Evolutionary conservation across 768 basidiomycete species (phyloP), one percentile per base, ranked within the genome.

Genomic region (Pisolithus orientalis): DNA sequence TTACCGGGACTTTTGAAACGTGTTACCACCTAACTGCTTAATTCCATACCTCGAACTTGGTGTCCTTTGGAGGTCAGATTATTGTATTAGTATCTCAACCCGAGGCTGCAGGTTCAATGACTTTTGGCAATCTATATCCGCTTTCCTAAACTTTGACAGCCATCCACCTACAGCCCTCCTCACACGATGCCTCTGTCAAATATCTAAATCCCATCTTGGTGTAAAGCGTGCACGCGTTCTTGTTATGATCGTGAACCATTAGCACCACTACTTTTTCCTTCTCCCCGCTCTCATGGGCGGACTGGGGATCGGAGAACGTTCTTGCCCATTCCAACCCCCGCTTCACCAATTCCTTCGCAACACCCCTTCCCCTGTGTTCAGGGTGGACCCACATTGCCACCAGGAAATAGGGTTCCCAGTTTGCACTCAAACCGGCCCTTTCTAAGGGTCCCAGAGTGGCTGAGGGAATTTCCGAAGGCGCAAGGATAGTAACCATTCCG

Each of bases 121-220:
- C 21, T 2, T 21, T 21, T 21, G 21, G 21, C 21, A 21, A 21
- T 21, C 21, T 21, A 21, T 21, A 21, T 21, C 21, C 21, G 21
- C 21, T 40, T 40, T 13, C n/a, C 78, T 62, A 66, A 68, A 54
- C 74, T 73, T 47, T 65, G 14, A 40, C 11, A 16, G 29, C 44
- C 65, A 65, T 66, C 54, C 54, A 65, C n/a, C n/a, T 47, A 25
- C 56, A 10, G n/a, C 56, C 64, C 32, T 60, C 50, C 2, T 25
- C 6, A 4, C 39, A 29, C 1, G 46, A 8, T 24, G 60, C 49
- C 3, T 32, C 59, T 25, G 52, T 50, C 17, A 60, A 27, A 28
- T 59, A 47, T 24, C 34, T 47, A 46, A 68, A 68, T 14, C 64
- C 59, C 14, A 24, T 6, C 37, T 55, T 64, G 27, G 51, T 55